Conservation (phyloP, 2,329 filamentous ascomycete species). For the Thermoascus crustaceus region DNA sequence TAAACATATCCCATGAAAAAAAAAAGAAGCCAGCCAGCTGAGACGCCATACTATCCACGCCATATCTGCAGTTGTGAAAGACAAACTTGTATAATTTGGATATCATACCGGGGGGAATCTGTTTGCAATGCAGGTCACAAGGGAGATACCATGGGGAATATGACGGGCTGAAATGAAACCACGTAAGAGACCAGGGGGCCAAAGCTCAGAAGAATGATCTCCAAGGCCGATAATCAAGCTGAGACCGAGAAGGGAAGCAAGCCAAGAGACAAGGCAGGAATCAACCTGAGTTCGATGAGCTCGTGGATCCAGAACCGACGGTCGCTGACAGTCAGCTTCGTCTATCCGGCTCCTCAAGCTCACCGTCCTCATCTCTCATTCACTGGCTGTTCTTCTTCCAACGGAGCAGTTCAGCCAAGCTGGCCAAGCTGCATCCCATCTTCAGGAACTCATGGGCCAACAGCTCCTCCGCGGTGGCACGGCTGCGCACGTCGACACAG, state of each 20-base stretch:
- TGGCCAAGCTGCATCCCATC: slow-evolving; percentile 75
- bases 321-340: not conserved
- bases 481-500: slow-evolving; percentile 90
- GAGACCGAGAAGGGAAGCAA: not conserved
- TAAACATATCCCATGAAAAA: too few relatives aligned
- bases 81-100: slow-evolving; percentile 16
- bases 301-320: not conserved
- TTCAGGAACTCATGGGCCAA: slow-evolving; percentile 90
- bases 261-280: too few relatives aligned
- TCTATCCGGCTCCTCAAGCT: slow-evolving; percentile 4
- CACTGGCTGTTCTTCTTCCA: slow-evolving; percentile 44
- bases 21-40: slow-evolving; percentile 13
- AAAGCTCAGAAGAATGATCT: not conserved
- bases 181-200: not conserved
- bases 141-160: not conserved
- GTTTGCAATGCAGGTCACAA: slow-evolving; percentile 3
- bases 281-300: too few relatives aligned
- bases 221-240: not conserved
- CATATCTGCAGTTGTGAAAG: slow-evolving; percentile 16
- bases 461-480: slow-evolving; percentile 84
- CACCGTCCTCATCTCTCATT: slow-evolving; percentile 20
- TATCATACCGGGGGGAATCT: slow-evolving; percentile 16
- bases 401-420: slow-evolving; percentile 75
- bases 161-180: not conserved
- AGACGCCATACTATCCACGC: slow-evolving; percentile 27